Percentiles rank a stretch among this genome's conserved stretches.
These are phyloP conservation scores for Nadsonia starkeyi-henricii DNA, from an alignment of 1,139 yeast species.

Conservation along the genomic window DNA sequence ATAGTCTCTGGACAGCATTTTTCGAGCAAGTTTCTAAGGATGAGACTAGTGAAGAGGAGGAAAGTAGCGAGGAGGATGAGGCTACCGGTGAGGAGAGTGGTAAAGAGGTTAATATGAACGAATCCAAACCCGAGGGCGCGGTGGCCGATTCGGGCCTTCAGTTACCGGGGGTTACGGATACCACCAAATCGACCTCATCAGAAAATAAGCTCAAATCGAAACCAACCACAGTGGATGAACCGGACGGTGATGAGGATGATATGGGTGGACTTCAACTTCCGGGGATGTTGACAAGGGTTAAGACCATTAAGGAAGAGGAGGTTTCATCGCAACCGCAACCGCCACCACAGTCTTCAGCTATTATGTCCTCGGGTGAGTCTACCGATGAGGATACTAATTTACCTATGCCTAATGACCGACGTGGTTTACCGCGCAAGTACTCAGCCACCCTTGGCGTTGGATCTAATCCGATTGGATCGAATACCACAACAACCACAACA, in stretches of 20 bases:
- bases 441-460: conserved; percentile 16
- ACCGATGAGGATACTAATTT: conserved; percentile 79
- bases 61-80: conserved; percentile 24
- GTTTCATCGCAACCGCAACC: conserved; percentile 1
- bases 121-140: conserved; percentile 3
- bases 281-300: conserved; percentile 23
- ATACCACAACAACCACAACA: conserved; percentile 43
- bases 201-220: no score
- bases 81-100: conserved; percentile 13
- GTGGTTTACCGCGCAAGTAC: conserved; percentile 77
- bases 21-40: conserved; percentile 19
- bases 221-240: conserved; percentile 9
- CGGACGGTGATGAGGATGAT: conserved; percentile 21
- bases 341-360: conserved; percentile 5
- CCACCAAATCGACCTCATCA: no score
- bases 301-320: conserved; percentile 6
- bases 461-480: background rate
- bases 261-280: conserved; percentile 27
- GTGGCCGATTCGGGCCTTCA: conserved; percentile 5
- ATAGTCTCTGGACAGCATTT: conserved; percentile 20
- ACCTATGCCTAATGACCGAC: conserved; percentile 40
- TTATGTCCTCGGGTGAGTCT: conserved; percentile 53
- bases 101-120: conserved; percentile 3
- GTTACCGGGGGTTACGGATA: conserved; percentile 13
- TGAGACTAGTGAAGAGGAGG: conserved; percentile 24